Base-by-base conservation (phyloP, 805 yeast genomes). In the Suhomyces sp. region DNA sequence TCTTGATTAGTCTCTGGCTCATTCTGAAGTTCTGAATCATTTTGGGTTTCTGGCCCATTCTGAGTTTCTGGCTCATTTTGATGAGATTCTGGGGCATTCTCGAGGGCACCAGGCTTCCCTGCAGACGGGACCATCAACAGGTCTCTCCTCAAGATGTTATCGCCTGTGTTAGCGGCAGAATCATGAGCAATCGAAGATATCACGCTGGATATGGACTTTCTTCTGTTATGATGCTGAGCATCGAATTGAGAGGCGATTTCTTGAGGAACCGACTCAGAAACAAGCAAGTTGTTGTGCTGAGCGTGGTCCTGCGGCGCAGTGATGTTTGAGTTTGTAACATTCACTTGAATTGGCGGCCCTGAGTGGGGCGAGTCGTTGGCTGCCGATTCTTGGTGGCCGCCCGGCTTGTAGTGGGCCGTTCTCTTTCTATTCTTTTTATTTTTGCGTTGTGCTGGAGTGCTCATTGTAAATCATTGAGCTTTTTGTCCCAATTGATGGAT, bases 131-230 rank as follows among this genome's bases (percentile, higher is more conserved):
- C 31, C 6, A 17, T 25, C 19, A 44, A 7, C 51, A 46, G 53
- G 39, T 41, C 43, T 33, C 44, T 46, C 35, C 47, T 20, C 37
- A 51, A 39, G 10, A 51, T 47, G 39, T 13, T 20, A 6, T 47
- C 53, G 25, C 48, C 47, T 13, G 53, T 52, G 22, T 40, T 33
- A 6, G 5, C 37, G 31, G 47, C 47, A 2, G 53, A 41, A 6
- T 43, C 35, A 6, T 29, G 35, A 9, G 53, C 47, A 41, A 43
- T 43, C 7, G 53, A 49, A 24, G 48, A 29, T n/a, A 52, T 43
- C 21, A 40, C 29, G 40, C 46, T 31, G 10, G 51, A 49, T n/a
- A 52, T 52, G 15, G 54, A 52, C 5, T 39, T 6, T 43, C 47
- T 44, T 40, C 52, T 21, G 6, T 44, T 6, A 4, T 17, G 22